Conservation (phyloP, 2,329 filamentous ascomycete genomes). For the Fusarium agapanthi region DNA sequence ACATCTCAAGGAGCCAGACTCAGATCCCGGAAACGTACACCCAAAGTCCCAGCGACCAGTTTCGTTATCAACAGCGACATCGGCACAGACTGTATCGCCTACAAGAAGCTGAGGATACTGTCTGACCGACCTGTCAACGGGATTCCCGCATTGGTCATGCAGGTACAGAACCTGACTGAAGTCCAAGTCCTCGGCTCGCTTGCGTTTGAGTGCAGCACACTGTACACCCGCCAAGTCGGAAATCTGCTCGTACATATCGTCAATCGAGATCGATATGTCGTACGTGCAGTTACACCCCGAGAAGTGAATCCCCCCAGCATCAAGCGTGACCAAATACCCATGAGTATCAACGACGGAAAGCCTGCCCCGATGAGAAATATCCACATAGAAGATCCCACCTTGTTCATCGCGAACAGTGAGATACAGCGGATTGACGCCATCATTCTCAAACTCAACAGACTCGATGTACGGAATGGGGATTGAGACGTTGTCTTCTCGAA, state of each 20-base stretch:
- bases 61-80: constrained; percentile 39
- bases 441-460: constrained; percentile 47
- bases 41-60: constrained; percentile 48
- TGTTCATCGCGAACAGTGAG: constrained; percentile 45
- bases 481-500: constrained; percentile 43
- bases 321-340: constrained; percentile 47
- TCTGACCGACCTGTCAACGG: constrained; percentile 39
- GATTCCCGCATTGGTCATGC: constrained; percentile 48
- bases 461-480: constrained; percentile 51
- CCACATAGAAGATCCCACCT: constrained; percentile 43
- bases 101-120: constrained; percentile 45
- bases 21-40: constrained; percentile 48
- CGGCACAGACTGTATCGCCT: constrained; percentile 45
- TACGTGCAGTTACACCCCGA: constrained; percentile 46
- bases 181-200: constrained; percentile 38
- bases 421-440: constrained; percentile 46
- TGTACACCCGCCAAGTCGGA: constrained; percentile 42
- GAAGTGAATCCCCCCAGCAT: constrained; percentile 48
- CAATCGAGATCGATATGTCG: constrained; percentile 46
- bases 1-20: constrained; percentile 43
- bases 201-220: constrained; percentile 41
- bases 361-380: constrained; percentile 46
- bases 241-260: constrained; percentile 48
- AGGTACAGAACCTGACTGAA: constrained; percentile 48
- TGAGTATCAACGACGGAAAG: constrained; percentile 46